A percentile compares a stretch with the other conserved stretches of the same genome.
phyloP scores from a whole-genome alignment of 1,284 basidiomycete genomes.

The Cryptococcus sp. region DNA sequence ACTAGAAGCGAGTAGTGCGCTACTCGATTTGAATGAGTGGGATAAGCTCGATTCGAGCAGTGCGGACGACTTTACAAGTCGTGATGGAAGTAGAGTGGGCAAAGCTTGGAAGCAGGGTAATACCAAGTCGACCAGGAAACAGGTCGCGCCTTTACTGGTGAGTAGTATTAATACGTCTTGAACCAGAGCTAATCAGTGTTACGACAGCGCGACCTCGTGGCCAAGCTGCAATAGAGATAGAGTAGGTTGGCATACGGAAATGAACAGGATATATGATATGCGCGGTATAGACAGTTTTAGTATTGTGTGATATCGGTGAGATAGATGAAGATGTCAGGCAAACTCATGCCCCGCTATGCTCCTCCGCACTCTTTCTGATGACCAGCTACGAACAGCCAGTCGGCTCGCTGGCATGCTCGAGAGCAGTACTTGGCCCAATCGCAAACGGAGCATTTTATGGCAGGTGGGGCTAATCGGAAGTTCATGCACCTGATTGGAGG shows the following conservation, averaged over 20 bases:
- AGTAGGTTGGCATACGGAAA: neutral
- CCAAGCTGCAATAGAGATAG: conserved; percentile 14
- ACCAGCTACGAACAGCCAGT: conserved; percentile 39
- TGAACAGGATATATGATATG: conserved; percentile 1
- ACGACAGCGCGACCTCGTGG: conserved; percentile 22
- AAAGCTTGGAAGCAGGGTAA: conserved; percentile 76
- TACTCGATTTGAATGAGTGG: conserved; percentile 60
- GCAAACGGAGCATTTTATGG: conserved; percentile 31
- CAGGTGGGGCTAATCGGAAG: conserved; percentile 24
- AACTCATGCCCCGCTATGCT: neutral
- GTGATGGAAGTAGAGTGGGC: conserved; percentile 40
- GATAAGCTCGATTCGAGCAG: conserved; percentile 30
- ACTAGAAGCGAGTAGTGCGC: conserved; percentile 59
- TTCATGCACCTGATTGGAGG: conserved; percentile 41
- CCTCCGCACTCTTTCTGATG: conserved; percentile 43
- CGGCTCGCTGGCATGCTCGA: conserved; percentile 46
- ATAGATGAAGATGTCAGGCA: neutral
- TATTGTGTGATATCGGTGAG: neutral
- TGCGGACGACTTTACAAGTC: too few species aligned
- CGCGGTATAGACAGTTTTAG: neutral
- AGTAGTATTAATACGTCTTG: conserved; percentile 36
- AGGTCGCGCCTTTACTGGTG: conserved; percentile 70
- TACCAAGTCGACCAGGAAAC: conserved; percentile 72
- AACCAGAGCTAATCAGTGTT: neutral
- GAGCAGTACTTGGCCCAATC: conserved; percentile 51